Percentiles rank a stretch among this genome's conserved stretches.
phyloP scores from a whole-genome alignment of 2,329 filamentous ascomycete genomes.

The Orbilia quercus region DNA sequence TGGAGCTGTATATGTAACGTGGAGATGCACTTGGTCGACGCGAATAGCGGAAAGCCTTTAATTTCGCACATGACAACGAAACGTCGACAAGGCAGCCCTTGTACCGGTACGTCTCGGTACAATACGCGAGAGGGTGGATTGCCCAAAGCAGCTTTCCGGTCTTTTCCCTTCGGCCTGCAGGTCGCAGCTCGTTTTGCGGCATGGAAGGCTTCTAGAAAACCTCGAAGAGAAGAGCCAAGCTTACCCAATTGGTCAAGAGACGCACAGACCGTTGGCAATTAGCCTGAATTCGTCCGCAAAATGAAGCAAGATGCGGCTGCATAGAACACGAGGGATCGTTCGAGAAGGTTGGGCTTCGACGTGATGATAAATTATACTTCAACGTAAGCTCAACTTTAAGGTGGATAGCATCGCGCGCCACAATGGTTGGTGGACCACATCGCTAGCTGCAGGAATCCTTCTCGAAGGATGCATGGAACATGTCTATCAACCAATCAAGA shows the following conservation, averaged over 20 bases:
- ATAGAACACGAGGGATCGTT: slow-evolving; percentile 53
- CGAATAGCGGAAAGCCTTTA: slow-evolving; percentile 52
- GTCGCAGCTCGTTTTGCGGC: slow-evolving; percentile 40
- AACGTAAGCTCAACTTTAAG: slow-evolving; percentile 14
- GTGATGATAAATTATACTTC: slow-evolving; percentile 49
- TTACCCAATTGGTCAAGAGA: slow-evolving; percentile 28
- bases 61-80: slow-evolving; percentile 50
- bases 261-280: slow-evolving; percentile 41
- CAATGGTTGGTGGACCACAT: slow-evolving; percentile 24
- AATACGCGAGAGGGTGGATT: slow-evolving; percentile 56
- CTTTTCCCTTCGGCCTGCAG: slow-evolving; percentile 33
- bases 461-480: slow-evolving; percentile 56
- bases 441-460: slow-evolving; percentile 47
- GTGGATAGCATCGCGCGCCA: slow-evolving; percentile 38
- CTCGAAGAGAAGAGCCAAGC: slow-evolving; percentile 27
- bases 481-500: slow-evolving; percentile 26
- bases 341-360: slow-evolving; percentile 39
- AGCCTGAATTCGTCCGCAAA: slow-evolving; percentile 41
- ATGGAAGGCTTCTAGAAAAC: slow-evolving; percentile 56
- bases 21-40: slow-evolving; percentile 41
- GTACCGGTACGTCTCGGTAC: slow-evolving; percentile 57
- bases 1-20: slow-evolving; percentile 52
- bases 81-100: slow-evolving; percentile 49
- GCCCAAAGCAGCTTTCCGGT: slow-evolving; percentile 50
- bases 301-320: slow-evolving; percentile 51